phyloP scores from a whole-genome alignment of 345 rosid genomes.

The Populus tremula region DNA sequence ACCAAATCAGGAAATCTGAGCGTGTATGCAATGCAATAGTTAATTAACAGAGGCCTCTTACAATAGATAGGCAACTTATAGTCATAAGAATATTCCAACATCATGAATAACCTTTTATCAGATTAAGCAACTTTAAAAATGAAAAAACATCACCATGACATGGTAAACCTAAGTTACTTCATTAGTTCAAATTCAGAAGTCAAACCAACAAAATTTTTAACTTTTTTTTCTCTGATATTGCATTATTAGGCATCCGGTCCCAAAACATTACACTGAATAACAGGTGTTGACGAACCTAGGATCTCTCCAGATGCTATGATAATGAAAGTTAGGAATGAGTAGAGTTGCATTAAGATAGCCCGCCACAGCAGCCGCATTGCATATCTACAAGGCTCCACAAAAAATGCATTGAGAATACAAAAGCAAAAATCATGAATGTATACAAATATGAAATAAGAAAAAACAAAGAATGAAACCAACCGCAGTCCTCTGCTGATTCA shows the following conservation, averaged over 20 bases:
- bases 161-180: neutral
- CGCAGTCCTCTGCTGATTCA: slow-evolving; percentile 99
- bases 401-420: slow-evolving; percentile 27
- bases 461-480: slow-evolving; percentile 50
- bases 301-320: slow-evolving; percentile 97
- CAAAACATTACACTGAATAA: neutral
- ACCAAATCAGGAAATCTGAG: neutral
- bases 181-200: neutral
- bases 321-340: slow-evolving; percentile 88
- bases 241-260: neutral
- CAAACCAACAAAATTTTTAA: neutral
- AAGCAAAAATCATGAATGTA: slow-evolving; percentile 6
- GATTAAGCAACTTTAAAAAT: neutral
- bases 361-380: slow-evolving; percentile 99
- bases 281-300: slow-evolving; percentile 61
- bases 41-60: neutral
- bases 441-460: neutral
- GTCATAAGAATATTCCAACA: neutral
- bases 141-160: neutral
- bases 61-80: neutral
- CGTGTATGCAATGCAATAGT: neutral
- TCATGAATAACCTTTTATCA: neutral
- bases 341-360: slow-evolving; percentile 98
- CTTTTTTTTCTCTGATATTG: neutral
- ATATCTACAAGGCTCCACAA: slow-evolving; percentile 60